phyloP scores from a whole-genome alignment of 371 early-diverging fungal genomes.

The Zopfochytrium polystomum region DNA sequence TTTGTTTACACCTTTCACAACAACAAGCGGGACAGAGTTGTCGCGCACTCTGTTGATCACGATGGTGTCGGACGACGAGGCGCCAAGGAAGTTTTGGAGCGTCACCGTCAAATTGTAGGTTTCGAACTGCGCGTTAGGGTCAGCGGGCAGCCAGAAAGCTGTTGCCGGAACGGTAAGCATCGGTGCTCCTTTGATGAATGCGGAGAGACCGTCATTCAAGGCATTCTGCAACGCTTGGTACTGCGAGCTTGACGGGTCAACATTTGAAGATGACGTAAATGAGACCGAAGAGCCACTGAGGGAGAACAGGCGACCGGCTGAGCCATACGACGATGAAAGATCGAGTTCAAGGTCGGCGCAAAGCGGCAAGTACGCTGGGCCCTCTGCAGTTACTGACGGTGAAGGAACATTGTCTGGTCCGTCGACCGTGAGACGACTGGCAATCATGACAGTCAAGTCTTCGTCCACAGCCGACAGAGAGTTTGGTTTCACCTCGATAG shows the following conservation, averaged over 20 bases:
- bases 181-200: not conserved
- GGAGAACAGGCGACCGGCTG: constrained; percentile 19
- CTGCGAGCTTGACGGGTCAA: constrained; percentile 1
- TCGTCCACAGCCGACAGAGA: constrained; percentile 18
- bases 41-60: constrained; percentile 9
- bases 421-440: constrained; percentile 12
- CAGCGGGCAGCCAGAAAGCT: constrained; percentile 8
- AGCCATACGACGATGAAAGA: constrained; percentile 17
- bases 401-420: constrained; percentile 8
- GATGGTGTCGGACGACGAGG: constrained; percentile 4
- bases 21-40: constrained; percentile 17
- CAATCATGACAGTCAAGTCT: not conserved
- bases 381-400: constrained; percentile 13
- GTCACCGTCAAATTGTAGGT: constrained; percentile 24
- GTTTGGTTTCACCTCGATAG: not conserved
- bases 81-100: constrained; percentile 30
- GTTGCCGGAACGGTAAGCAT: constrained; percentile 12
- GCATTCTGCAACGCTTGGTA: too few species aligned
- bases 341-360: constrained; percentile 25
- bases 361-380: constrained; percentile 10
- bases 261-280: not conserved
- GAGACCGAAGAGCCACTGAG: too few species aligned
- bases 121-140: not conserved
- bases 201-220: not conserved
- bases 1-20: constrained; percentile 10